A percentile compares a stretch with the other conserved stretches of the same genome.
phyloP scores from a whole-genome alignment of 108 stramenopile species.

The Nitzschia sp. region DNA sequence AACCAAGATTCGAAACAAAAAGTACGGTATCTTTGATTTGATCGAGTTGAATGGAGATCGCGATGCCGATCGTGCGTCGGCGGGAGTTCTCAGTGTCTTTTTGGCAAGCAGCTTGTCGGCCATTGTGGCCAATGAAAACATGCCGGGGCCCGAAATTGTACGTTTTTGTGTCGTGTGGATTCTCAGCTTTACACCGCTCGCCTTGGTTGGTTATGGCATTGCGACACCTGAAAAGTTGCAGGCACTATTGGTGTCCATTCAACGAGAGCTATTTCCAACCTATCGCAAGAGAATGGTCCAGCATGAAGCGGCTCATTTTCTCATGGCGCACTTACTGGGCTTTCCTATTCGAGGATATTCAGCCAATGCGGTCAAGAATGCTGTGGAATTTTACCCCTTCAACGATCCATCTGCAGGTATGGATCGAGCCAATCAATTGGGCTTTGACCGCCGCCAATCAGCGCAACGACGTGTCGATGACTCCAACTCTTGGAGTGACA shows the following conservation, averaged over 20 bases:
- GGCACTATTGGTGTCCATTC: slow-evolving; percentile 59
- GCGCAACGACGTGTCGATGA: slow-evolving; percentile 12
- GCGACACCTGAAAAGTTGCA: slow-evolving; percentile 70
- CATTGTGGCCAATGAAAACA: slow-evolving; percentile 62
- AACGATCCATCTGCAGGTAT: slow-evolving; percentile 60
- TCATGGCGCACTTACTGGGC: slow-evolving; percentile 77
- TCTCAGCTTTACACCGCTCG: slow-evolving; percentile 73
- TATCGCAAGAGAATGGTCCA: slow-evolving; percentile 83
- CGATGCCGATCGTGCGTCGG: slow-evolving; percentile 77
- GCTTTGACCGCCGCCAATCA: slow-evolving; percentile 67
- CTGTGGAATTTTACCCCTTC: slow-evolving; percentile 86
- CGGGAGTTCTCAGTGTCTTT: slow-evolving; percentile 64
- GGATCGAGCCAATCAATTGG: slow-evolving; percentile 59
- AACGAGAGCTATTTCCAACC: slow-evolving; percentile 72
- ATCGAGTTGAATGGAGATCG: slow-evolving; percentile 82
- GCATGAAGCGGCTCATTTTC: slow-evolving; percentile 87
- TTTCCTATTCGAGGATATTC: slow-evolving; percentile 68
- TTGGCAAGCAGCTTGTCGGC: slow-evolving; percentile 60
- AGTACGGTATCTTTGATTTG: slow-evolving; percentile 76
- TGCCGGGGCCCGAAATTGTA: slow-evolving; percentile 77
- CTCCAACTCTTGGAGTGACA: neutral
- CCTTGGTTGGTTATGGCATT: slow-evolving; percentile 83
- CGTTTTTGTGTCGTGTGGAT: slow-evolving; percentile 79
- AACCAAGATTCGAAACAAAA: slow-evolving; percentile 72
- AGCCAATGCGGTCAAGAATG: slow-evolving; percentile 83